Evolutionary conservation across 306 rosid species (phyloP), one percentile per base, ranked within the genome.

Genomic region (Benincasa hispida): DNA sequence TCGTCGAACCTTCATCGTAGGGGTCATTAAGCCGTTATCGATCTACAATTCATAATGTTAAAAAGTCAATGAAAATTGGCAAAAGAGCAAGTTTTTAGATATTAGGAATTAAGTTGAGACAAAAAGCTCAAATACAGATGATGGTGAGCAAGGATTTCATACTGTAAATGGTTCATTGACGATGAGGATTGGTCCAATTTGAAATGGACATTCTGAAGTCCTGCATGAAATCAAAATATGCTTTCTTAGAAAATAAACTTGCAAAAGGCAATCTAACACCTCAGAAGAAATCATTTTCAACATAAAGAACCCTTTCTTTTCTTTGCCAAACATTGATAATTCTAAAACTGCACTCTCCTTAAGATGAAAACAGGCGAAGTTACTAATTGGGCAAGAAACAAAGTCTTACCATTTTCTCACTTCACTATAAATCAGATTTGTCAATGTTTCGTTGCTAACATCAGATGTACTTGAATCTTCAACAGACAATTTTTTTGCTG

Each of bases 1-100:
- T 83, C 98, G 83, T 81, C 94, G 89, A 67, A 94, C 80, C 80
- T 94, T 91, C 98, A 94, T 83, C 13, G 98, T 94, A 4, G 98
- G 96, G 72, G 96, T 94, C 96, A 94, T 82, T 67, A 91, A 83
- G 35, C 96, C 96, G 74, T 85, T 83, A 54, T 94, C 98, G 79
- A 94, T 85, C 98, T 94, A 89, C 50, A 39, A 37, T 39, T 39
- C 53, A 19, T 19, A 5, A 19, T 10, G 19, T 10, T 10, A 0
- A 37, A 39, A 19, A 66, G 51, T n/a, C 51, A 2, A 30, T 53
- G 42, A 30, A 53, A 39, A 32, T 13, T 51, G 47, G 11, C 10
- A 19, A 69, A 50, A 47, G 13, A 24, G 39, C 8, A 69, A 69
- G 75, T 10, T 19, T 34, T 18, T 63, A 34, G 27, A 63, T 35